phyloP scores from a whole-genome alignment of 495 filamentous ascomycete species.

The Annulohypoxylon moriforme region DNA sequence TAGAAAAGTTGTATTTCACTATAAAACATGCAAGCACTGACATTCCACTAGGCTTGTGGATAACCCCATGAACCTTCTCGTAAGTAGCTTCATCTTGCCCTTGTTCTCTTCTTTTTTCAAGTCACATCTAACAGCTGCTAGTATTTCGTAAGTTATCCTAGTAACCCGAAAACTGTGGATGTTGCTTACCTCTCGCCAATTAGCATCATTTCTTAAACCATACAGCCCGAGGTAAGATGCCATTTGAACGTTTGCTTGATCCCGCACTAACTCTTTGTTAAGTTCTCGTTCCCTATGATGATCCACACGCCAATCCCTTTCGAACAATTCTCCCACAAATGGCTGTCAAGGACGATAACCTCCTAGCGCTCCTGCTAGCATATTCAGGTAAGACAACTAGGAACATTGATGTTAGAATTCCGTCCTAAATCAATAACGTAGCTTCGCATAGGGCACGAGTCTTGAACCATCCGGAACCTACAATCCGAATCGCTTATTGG shows the following conservation, averaged over 20 bases:
- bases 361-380: slow-evolving; percentile 81
- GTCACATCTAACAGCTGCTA: slow-evolving; percentile 37
- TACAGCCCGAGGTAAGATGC: slow-evolving; percentile 65
- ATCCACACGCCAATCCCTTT: slow-evolving; percentile 78
- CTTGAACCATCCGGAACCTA: slow-evolving; percentile 77
- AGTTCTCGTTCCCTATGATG: slow-evolving; percentile 79
- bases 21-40: slow-evolving; percentile 12
- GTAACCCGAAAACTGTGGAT: not conserved
- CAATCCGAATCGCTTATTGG: slow-evolving; percentile 80
- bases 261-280: slow-evolving; percentile 21
- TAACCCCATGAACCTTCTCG: slow-evolving; percentile 81
- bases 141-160: slow-evolving; percentile 54
- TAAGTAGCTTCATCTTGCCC: slow-evolving; percentile 58
- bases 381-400: slow-evolving; percentile 64
- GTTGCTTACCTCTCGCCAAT: slow-evolving; percentile 12
- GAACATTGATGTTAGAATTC: not conserved
- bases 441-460: slow-evolving; percentile 85
- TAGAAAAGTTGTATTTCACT: not conserved
- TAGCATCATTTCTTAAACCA: slow-evolving; percentile 83
- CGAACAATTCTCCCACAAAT: slow-evolving; percentile 73
- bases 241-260: not conserved
- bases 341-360: slow-evolving; percentile 77
- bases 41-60: slow-evolving; percentile 58
- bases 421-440: slow-evolving; percentile 21
- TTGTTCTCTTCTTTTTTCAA: not conserved